Base-by-base conservation (phyloP, 495 filamentous ascomycete genomes). In the Penicillium manginii region DNA sequence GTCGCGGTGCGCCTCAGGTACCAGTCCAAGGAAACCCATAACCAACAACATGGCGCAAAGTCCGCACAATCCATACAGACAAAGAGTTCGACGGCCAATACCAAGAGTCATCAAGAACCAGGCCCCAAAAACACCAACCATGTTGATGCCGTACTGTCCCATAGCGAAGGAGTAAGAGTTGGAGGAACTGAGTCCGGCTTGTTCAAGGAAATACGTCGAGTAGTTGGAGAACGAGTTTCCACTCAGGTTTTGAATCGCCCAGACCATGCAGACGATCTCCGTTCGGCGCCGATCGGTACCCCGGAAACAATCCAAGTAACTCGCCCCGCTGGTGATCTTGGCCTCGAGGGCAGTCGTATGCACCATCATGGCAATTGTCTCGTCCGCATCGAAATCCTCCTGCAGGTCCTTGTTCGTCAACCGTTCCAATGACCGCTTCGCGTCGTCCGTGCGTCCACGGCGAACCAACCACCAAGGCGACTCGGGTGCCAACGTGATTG, bases 281-380 rank as follows among this genome's bases (percentile, higher is more conserved):
- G 91, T 94, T 23, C 91, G 87, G 42, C 88, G 84, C 22, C 85
- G 74, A 61, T 94, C 87, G 17, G 83, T 83, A 2, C 90, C 89
- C 64, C 81, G 86, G 79, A 92, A 92, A 72, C 89, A 90, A 63
- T 92, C 89, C 53, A 80, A 61, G 62, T 89, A 91, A 50, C 78
- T 84, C n/a, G 88, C 83, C n/a, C 87, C 85, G 29, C 73, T 74
- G 19, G 86, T 88, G 55, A 87, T 86, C 35, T 87, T 87, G 56
- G 86, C 77, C 66, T 93, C 90, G 11, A 92, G 73, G 1, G 87
- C 87, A 10, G 86, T 89, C 8, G 89, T 92, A 63, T 91, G 89
- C 26, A 90, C 86, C 88, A 93, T 93, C 89, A 93, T 92, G 47
- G 88, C 81, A 39, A 94, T 78, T 0, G 88, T 91, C 71, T 94